Base-by-base conservation (phyloP, 441 rosid species). In the Pelargonium citronellum region DNA sequence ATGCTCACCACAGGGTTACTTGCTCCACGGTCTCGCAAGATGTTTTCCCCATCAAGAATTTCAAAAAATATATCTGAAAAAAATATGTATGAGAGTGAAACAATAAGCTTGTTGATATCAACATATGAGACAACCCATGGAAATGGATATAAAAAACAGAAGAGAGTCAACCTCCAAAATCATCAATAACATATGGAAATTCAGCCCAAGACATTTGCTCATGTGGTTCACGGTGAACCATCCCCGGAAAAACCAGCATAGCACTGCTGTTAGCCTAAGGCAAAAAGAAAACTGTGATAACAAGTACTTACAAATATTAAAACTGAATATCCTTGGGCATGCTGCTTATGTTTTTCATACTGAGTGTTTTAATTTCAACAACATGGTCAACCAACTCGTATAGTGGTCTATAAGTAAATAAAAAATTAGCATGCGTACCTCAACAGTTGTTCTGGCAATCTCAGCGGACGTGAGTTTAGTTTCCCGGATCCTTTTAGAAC, bases 171-270 rank as follows among this genome's bases (percentile, higher is more conserved):
- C 98, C 98, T 88, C 98, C 96, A 81, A 86, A 91, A 75, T 89
- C 96, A 80, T 93, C 98, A 76, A 89, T 67, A 70, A 91, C 86
- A 76, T 89, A 91, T 70, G 78, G 87, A 78, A 82, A 86, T 37
- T 91, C 95, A 7, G 92, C 84, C 97, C 98, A 93, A 9, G 97
- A 84, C 67, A 79, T 88, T 61, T 84, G 89, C 75, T 85, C 92
- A 64, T 93, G 95, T 41, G 96, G 98, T 79, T 91, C 98, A 78
- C 84, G 67, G 71, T 93, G 98, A 47, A 91, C 87, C 0, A 78
- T 77, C 74, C 95, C 97, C 27, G 97, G 96, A 75, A 93, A 93
- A 15, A 91, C 89, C 76, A 93, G 80, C 84, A 93, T 73, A 46
- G 91, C 95, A 67, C 78, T 83, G 79, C 73, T 78, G 78, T 89